These are phyloP conservation scores for Ceratopteris richardii DNA, from an alignment of 75 land plant genomes.

Conservation along the genomic window DNA sequence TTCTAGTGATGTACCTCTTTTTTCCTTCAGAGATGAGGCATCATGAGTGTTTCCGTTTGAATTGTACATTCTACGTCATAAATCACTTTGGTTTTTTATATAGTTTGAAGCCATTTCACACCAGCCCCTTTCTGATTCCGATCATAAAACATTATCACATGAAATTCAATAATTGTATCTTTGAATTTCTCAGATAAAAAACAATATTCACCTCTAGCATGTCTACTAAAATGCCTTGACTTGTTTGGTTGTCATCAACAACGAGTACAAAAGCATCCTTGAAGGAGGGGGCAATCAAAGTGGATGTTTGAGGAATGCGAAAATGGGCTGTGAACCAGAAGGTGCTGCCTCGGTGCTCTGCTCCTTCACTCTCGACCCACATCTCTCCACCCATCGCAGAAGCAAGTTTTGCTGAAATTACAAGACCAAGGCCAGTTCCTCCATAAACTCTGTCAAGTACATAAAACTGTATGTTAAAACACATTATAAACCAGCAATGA, in stretches of 20 bases:
- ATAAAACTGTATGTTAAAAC: too few species aligned
- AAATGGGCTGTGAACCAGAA: constrained; percentile 30
- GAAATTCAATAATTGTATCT: too few species aligned
- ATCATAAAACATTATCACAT: too few species aligned
- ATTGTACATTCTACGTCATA: too few species aligned
- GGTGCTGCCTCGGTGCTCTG: constrained; percentile 16
- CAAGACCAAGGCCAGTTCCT: constrained; percentile 33
- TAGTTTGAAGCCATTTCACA: too few species aligned
- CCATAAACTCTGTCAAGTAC: constrained; percentile 35
- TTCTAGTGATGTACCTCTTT: too few species aligned
- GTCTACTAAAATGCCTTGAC: constrained; percentile 14
- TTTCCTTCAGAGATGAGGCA: too few species aligned
- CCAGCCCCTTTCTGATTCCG: too few species aligned
- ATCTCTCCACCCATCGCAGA: constrained; percentile 30
- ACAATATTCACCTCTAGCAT: constrained; percentile 28
- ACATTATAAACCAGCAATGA: too few species aligned
- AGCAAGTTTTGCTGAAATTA: constrained; percentile 30
- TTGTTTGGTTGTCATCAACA: constrained; percentile 23
- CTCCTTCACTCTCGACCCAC: constrained; percentile 37
- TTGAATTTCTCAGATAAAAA: too few species aligned
- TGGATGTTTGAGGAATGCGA: constrained; percentile 18
- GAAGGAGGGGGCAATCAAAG: constrained; percentile 11
- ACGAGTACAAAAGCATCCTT: constrained; percentile 19
- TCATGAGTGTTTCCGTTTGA: too few species aligned
- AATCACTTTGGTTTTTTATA: too few species aligned